A percentile compares a stretch with the other conserved stretches of the same genome.
Conservation (phyloP, 2,329 filamentous ascomycete species). For the Microsporum canis region DNA sequence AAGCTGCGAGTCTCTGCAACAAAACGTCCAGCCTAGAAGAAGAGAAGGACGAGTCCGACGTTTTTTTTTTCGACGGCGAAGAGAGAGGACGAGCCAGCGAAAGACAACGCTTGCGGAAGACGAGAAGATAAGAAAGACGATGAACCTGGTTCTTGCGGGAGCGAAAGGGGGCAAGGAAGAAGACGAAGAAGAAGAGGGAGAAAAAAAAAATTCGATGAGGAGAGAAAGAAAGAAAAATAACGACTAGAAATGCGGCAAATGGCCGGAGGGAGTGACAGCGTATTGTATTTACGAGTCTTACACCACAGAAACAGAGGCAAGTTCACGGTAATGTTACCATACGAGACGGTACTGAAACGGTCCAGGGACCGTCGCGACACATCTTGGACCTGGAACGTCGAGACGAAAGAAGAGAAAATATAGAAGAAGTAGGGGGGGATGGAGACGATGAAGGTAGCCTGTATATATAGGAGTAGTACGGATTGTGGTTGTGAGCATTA, state of each 20-base stretch:
- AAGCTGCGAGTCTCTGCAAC: background rate
- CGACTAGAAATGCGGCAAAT: constrained; percentile 6
- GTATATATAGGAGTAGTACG: too few relatives aligned
- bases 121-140: constrained; percentile 18
- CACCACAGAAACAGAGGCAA: background rate
- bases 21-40: constrained; percentile 7
- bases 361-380: background rate
- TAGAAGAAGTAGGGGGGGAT: background rate
- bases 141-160: constrained; percentile 18
- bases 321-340: background rate
- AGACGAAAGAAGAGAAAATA: background rate
- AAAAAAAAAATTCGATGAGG: constrained; percentile 10
- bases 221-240: constrained; percentile 10
- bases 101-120: constrained; percentile 10
- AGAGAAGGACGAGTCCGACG: constrained; percentile 13
- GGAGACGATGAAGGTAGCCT: background rate
- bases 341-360: background rate
- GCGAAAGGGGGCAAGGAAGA: constrained; percentile 17
- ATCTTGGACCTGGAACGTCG: background rate
- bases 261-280: background rate
- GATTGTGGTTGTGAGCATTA: too few relatives aligned
- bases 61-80: background rate
- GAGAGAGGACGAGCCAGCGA: background rate
- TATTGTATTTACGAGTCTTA: background rate
- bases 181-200: constrained; percentile 16